Conservation (phyloP, 176 grass and related monocot species). For the Dendrocalamus sinicus region DNA sequence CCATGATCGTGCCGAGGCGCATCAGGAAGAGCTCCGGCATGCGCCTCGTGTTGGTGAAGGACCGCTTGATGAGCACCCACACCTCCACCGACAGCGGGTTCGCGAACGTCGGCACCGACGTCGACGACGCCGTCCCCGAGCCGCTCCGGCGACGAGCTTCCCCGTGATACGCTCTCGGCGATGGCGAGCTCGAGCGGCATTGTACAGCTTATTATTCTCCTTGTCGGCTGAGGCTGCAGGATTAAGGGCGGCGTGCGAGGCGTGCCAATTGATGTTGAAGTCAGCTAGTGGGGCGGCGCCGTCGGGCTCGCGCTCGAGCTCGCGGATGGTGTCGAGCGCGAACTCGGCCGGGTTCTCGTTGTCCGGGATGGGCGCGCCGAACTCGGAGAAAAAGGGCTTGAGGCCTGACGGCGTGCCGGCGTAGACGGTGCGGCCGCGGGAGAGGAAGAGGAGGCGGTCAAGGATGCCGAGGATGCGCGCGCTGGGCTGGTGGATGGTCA, state of each 20-base stretch:
- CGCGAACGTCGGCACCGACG: slow-evolving; percentile 60
- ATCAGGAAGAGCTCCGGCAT: slow-evolving; percentile 88
- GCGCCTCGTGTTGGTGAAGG: slow-evolving; percentile 83
- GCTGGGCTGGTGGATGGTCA: slow-evolving; percentile 94
- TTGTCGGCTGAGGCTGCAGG: not conserved
- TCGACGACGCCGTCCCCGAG: not conserved
- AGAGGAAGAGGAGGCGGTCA: slow-evolving; percentile 64
- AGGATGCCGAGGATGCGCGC: slow-evolving; percentile 71
- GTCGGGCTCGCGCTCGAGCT: slow-evolving; percentile 55
- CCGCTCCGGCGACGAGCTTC: slow-evolving; percentile 70
- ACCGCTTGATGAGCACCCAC: slow-evolving; percentile 67
- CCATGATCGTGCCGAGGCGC: slow-evolving; percentile 68
- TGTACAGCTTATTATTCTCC: not conserved
- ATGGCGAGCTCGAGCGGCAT: slow-evolving; percentile 65
- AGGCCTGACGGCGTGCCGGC: slow-evolving; percentile 53
- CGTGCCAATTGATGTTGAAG: slow-evolving; percentile 69
- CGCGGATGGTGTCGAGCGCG: slow-evolving; percentile 81
- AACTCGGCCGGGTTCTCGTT: slow-evolving; percentile 93
- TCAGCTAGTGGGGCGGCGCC: slow-evolving; percentile 61
- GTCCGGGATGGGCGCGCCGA: slow-evolving; percentile 66
- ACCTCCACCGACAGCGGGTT: slow-evolving; percentile 81
- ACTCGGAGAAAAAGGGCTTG: slow-evolving; percentile 64
- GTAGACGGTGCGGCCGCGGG: slow-evolving; percentile 71
- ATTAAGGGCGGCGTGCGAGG: not conserved
- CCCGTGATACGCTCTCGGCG: slow-evolving; percentile 57